Percentiles rank a stretch among this genome's conserved stretches.
Evolutionary conservation across 257 asterid genomes (phyloP).

Genomic region (Striga asiatica): DNA sequence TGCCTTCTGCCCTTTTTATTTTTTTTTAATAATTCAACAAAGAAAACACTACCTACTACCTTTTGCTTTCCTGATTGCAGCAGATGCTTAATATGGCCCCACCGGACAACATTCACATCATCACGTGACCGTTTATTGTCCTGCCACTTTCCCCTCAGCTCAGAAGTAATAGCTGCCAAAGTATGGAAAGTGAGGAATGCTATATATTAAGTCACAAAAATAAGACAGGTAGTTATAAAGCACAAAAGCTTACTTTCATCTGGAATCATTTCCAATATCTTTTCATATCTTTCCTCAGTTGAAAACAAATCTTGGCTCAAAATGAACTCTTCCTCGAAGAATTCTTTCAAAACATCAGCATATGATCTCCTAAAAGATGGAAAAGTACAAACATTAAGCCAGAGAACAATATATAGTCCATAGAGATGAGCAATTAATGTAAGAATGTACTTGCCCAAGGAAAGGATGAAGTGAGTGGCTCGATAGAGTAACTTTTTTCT

Average conservation of each 20-base stretch:
- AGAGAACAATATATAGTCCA: constrained; percentile 16
- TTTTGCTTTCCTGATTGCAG: constrained; percentile 72
- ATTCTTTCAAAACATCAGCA: constrained; percentile 50
- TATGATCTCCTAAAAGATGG: constrained; percentile 61
- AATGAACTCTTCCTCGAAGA: constrained; percentile 54
- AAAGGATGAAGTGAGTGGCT: constrained; percentile 70
- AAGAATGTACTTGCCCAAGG: constrained; percentile 53
- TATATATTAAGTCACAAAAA: not conserved
- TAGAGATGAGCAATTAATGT: not conserved
- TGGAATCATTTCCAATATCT: constrained; percentile 80
- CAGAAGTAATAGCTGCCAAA: constrained; percentile 64
- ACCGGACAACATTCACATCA: constrained; percentile 52
- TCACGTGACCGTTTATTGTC: constrained; percentile 60
- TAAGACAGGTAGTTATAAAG: not conserved
- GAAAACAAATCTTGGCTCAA: constrained; percentile 55
- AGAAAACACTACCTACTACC: constrained; percentile 24
- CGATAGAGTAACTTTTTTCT: constrained; percentile 44
- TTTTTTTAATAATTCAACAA: too few relatives aligned
- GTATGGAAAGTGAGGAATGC: not conserved
- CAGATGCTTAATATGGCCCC: constrained; percentile 61
- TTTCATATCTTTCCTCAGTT: constrained; percentile 58
- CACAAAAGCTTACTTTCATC: constrained; percentile 56
- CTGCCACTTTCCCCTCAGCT: constrained; percentile 70
- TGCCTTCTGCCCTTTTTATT: too few relatives aligned
- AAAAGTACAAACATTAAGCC: constrained; percentile 3